Base-by-base conservation (phyloP, 2,329 filamentous ascomycete genomes). In the Pyricularia sp. region DNA sequence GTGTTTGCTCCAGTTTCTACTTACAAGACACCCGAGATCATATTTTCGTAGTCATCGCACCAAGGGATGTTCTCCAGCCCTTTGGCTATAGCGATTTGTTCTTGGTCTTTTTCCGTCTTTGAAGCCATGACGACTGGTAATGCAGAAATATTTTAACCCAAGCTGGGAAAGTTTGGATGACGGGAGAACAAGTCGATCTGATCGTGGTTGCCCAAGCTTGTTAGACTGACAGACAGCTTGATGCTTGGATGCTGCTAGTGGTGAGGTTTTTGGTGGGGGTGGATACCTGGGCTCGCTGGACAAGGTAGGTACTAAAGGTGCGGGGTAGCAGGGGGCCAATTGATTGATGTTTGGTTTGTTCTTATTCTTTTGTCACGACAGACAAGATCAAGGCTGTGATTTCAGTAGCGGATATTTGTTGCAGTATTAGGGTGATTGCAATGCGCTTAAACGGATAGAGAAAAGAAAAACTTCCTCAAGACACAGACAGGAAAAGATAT, bases 21-120 rank as follows among this genome's bases (percentile, higher is more conserved):
- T 68, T 71, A 84, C 82, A 86, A 75, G 76, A 86, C 83, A 31
- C 84, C 84, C 0, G 83, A 86, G 62, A 87, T 82, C 83, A 87
- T 87, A 70, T 82, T 83, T 70, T 87, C 82, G 64, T 86, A 87
- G 66, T 86, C 81, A 8, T 86, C 84, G 66, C 82, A 81, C 77
- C 80, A 83, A 0, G 83, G 83, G 1, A 81, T 75, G 66, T 84
- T 78, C 10, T 78, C 73, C 12, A 84, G 72, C 40, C 75, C 75
- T 68, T 75, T 80, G 19, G 82, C 81, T 16, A n/a, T 31, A 6
- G 31, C 55, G 31, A 64, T 64, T 5, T 13, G 12, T 6, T 30
- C 63, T 28, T 60, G 63, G 7, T 64, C 63, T 28, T 64, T 64
- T 28, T 64, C 63, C 1, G 53, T 60, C 24, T 40, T 59, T 1